These are phyloP conservation scores for Saccharomycopsis olivae DNA, from an alignment of 805 yeast genomes.

Conservation along the genomic window DNA sequence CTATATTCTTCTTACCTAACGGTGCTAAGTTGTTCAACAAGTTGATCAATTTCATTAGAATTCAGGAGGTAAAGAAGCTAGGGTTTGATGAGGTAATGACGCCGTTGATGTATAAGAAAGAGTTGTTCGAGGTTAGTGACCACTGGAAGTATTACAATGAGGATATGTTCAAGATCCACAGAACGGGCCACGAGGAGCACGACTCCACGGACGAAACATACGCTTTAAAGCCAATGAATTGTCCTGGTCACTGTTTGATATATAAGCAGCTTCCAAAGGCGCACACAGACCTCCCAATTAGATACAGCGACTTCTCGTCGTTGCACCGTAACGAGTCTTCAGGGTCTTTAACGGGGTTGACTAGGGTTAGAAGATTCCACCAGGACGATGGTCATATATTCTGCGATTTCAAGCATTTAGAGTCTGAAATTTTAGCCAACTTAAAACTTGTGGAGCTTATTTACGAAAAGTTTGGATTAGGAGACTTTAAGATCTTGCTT, in stretches of 20 bases:
- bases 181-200: conserved; percentile 29
- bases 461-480: conserved; percentile 57
- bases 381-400: conserved; percentile 98
- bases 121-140: conserved; percentile 84
- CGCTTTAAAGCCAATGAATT: conserved; percentile 88
- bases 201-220: conserved; percentile 31
- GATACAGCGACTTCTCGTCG: conserved; percentile 83
- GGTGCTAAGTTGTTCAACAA: conserved; percentile 83
- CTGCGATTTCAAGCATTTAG: conserved; percentile 71
- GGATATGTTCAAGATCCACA: conserved; percentile 86
- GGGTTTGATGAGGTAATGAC: conserved; percentile 91
- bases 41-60: conserved; percentile 70
- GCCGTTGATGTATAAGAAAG: conserved; percentile 75
- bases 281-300: conserved; percentile 75
- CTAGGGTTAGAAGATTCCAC: conserved; percentile 89
- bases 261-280: conserved; percentile 69
- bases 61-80: conserved; percentile 57
- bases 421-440: conserved; percentile 59
- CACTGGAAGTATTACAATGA: conserved; percentile 94
- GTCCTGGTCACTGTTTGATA: conserved; percentile 85
- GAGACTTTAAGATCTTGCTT: conserved; percentile 48
- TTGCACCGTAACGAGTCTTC: conserved; percentile 91
- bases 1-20: conserved; percentile 84
- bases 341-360: conserved; percentile 87
- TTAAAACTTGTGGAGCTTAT: conserved; percentile 65